Evolutionary conservation across 768 basidiomycete species (phyloP), one percentile per base, ranked within the genome.

Genomic region (Rickenella mellea): DNA sequence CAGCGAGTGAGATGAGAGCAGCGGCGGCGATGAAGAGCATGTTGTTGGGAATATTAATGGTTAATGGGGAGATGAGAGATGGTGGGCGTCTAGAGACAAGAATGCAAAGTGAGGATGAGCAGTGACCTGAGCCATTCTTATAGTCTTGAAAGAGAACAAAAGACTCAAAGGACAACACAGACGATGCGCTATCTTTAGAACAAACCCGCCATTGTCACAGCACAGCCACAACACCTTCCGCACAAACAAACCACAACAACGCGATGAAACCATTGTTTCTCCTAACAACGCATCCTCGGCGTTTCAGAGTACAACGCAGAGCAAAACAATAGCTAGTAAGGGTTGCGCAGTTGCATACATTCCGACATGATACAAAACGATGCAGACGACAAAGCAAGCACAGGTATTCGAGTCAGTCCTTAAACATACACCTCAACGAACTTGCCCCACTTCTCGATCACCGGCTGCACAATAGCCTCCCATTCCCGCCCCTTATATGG

Each of bases 361-460:
- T n/a, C n/a, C n/a, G n/a, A n/a, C n/a, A n/a, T n/a, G n/a, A n/a
- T n/a, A n/a, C n/a, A n/a, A n/a, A n/a, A n/a, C n/a, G n/a, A n/a
- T n/a, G n/a, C n/a, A n/a, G n/a, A n/a, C n/a, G n/a, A n/a, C n/a
- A n/a, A n/a, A n/a, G n/a, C n/a, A n/a, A n/a, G n/a, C n/a, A n/a
- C n/a, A n/a, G n/a, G n/a, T n/a, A n/a, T n/a, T n/a, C n/a, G n/a
- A n/a, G 39, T 21, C 27, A 7, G 9, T 6, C 22, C 5, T 42
- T 29, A 58, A 10, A 60, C 38, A 47, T 59, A 65, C 0, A 48
- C 52, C 40, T 57, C 56, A n/a, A 74, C 66, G 45, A 84, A 90
- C 21, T 46, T 64, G 2, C 81, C 87, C 87, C 87, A 90, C 39
- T 75, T 76, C 55, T 83, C 76, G 39, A 90, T 74, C 5, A 88